Evolutionary conservation across 257 asterid genomes (phyloP).

Genomic region (Solanum sejunctum): DNA sequence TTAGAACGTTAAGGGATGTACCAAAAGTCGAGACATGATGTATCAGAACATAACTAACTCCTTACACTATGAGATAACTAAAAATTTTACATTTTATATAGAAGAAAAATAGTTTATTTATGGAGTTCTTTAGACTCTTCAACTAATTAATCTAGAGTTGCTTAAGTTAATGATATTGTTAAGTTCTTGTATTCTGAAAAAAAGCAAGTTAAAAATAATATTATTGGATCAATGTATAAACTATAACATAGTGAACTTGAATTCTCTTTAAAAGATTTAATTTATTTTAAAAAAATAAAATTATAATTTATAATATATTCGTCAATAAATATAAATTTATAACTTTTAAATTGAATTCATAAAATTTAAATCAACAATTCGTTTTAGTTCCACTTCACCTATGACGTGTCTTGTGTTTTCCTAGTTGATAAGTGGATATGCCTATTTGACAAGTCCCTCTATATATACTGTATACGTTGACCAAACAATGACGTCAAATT

Average conservation of each 20-base stretch:
- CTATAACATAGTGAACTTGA: too few species aligned
- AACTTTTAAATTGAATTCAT: too few species aligned
- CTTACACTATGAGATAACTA: too few species aligned
- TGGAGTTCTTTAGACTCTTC: not conserved
- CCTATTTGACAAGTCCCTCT: not conserved
- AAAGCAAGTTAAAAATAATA: not conserved
- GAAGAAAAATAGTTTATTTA: too few species aligned
- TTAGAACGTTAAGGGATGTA: too few species aligned
- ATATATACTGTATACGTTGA: not conserved
- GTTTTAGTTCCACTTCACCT: not conserved
- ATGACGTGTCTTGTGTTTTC: not conserved
- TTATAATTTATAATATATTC: not conserved
- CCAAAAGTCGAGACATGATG: too few species aligned
- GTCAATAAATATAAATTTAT: not conserved
- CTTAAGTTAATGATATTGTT: not conserved
- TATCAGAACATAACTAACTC: too few species aligned
- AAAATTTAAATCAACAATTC: too few species aligned
- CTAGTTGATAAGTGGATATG: not conserved
- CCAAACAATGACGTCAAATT: not conserved
- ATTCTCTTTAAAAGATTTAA: too few species aligned
- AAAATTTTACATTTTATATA: too few species aligned
- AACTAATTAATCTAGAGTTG: not conserved
- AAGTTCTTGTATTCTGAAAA: not conserved
- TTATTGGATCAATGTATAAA: too few species aligned
- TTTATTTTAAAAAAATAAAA: too few species aligned